Evolutionary conservation across 1,284 basidiomycete species (phyloP).

Genomic region (Rugosomyces carneus): DNA sequence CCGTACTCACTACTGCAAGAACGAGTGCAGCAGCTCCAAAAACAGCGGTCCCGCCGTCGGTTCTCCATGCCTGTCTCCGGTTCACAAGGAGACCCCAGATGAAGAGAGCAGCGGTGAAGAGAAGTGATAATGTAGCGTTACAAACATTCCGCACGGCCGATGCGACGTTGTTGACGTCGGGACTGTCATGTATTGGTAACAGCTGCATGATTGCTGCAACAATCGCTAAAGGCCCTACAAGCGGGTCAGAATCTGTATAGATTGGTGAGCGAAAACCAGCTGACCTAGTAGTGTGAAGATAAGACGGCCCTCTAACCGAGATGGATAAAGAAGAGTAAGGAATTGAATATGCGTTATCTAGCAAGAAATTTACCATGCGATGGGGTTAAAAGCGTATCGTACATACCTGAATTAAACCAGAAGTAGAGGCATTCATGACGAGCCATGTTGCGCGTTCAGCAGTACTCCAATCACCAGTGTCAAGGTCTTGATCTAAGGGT

Average conservation of each 20-base stretch:
- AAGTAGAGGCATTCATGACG: conserved; percentile 82
- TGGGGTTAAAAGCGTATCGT: neutral
- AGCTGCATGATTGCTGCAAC: conserved; percentile 84
- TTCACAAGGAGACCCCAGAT: conserved; percentile 95
- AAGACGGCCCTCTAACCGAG: conserved; percentile 82
- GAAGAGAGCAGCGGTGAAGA: conserved; percentile 86
- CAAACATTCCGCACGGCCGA: conserved; percentile 89
- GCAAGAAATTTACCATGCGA: conserved; percentile 1
- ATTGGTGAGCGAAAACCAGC: neutral
- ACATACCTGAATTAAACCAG: conserved; percentile 78
- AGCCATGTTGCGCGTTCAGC: conserved; percentile 79
- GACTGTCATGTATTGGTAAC: conserved; percentile 52
- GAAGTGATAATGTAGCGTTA: conserved; percentile 90
- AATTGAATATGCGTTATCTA: conserved; percentile 98
- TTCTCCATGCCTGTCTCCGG: conserved; percentile 88
- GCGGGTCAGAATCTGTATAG: neutral
- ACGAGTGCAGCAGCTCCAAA: conserved; percentile 83
- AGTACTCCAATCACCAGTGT: conserved; percentile 49
- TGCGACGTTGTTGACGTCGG: conserved; percentile 53
- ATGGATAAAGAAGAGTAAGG: conserved; percentile 92
- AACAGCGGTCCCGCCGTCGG: conserved; percentile 90
- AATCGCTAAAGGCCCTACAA: conserved; percentile 76
- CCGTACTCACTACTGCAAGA: conserved; percentile 76
- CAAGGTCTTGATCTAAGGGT: conserved; percentile 32
- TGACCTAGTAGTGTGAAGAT: conserved; percentile 81